Base-by-base conservation (phyloP, 2,329 filamentous ascomycete species). In the Penicillium sp. region DNA sequence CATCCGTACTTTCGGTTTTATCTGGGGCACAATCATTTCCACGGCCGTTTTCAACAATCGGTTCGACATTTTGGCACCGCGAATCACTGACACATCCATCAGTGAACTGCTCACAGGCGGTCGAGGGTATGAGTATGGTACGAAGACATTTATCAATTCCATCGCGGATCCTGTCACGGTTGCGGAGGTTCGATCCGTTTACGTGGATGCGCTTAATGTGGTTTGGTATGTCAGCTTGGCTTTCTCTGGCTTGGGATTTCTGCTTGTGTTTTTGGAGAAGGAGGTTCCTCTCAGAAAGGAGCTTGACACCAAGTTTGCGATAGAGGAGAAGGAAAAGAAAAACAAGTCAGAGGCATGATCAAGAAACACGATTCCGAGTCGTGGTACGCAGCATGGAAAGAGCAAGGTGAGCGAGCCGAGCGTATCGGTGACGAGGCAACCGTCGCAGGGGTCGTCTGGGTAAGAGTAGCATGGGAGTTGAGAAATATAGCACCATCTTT, bases 21-120 rank as follows among this genome's bases (percentile, higher is more conserved):
- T 67, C 13, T 72, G 67, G 65, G 70, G 71, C 1, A 58, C 63
- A 1, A 48, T 67, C 8, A 65, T 71, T 29, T 50, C 68, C 3
- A 39, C 54, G 1, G 58, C 66, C 3, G 59, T 73, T 8, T 74
- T 73, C 55, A 69, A 71, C 83, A 31, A 11, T 3, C 11, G 18
- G 27, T 42, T 49, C 16, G 36, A 14, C 6, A 11, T 9, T 10
- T 6, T 42, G 24, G n/a, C 16, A 2, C 8, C 5, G 5, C 36
- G 27, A 3, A 42, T 49, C 6, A 24, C 24, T 13, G 38, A 49
- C 24, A 4, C 24, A 8, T 16, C 36, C 13, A 14, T 49, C 16
- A 10, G 22, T 18, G 21, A 18, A 5, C n/a, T 31, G 16, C 47
- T 49, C 8, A n/a, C n/a, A 3, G 21, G 21, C 16, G 47, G 38